Evolutionary conservation across 2,329 filamentous ascomycete species (phyloP), one percentile per base, ranked within the genome.

Genomic region (Pleomassaria siparia): DNA sequence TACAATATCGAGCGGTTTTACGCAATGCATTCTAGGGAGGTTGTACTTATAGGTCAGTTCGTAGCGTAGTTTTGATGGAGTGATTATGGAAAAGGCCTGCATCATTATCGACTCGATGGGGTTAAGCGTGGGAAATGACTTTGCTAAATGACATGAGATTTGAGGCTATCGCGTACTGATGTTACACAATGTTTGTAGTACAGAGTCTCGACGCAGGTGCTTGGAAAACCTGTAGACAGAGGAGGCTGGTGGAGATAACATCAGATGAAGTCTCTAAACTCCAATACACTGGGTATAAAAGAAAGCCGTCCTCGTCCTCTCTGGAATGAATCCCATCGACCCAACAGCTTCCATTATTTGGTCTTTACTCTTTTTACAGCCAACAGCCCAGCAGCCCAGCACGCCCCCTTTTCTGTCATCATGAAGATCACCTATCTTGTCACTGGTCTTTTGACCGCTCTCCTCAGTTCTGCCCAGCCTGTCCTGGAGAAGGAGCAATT

Each of bases 401-500:
- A 36, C 32, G n/a, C 32, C 32, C 16, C 32, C 32, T 20, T 36
- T 36, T 36, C n/a, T 36, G 13, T 20, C 32, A 36, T 21, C 15
- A 36, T 36, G 32, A 36, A 36, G 32, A 18, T 36, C 32, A 36
- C 32, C 32, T 36, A 36, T 16, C n/a, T 36, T 36, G n/a, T 13
- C 32, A 36, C 15, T 13, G 32, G 32, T 36, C 32, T 36, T 36
- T 18, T 36, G 32, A 16, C 32, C 32, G 32, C 32, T 21, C 32
- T 36, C 32, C 32, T 36, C 32, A 36, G 15, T 16, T 36, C 32
- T 36, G 32, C 32, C 16, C 32, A 36, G 32, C 32, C 32, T 13
- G 32, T 36, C 32, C 32, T 36, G n/a, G 32, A 36, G 16, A 4
- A 21, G 32, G 32, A 36, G 32, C 8, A 36, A 36, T 36, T 36